phyloP scores from a whole-genome alignment of 2,329 filamentous ascomycete species.

The Fusarium torulosum region DNA sequence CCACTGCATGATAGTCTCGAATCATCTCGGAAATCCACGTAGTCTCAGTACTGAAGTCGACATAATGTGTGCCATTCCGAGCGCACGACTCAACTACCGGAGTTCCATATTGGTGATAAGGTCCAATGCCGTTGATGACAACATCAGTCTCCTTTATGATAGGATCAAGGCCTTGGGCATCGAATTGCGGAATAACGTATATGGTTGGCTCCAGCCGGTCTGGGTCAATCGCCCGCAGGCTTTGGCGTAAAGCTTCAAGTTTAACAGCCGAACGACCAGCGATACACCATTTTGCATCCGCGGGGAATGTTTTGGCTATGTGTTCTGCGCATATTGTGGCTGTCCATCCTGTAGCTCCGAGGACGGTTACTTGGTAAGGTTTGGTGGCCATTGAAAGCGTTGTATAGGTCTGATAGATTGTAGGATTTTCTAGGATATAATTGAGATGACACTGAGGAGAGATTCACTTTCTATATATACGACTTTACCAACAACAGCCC shows the following conservation, averaged over 20 bases:
- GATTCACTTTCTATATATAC: background rate
- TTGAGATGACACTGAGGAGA: no score
- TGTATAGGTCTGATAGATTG: no score
- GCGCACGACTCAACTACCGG: background rate
- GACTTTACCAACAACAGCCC: no score
- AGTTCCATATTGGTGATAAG: background rate
- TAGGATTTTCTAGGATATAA: no score
- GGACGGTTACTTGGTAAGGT: background rate
- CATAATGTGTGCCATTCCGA: constrained; percentile 2
- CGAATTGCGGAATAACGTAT: background rate
- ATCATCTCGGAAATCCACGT: background rate
- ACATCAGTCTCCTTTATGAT: background rate
- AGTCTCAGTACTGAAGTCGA: constrained; percentile 10
- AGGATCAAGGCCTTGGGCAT: background rate
- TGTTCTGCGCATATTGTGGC: background rate
- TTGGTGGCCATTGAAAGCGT: background rate
- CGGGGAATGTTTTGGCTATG: background rate
- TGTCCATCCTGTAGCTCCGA: background rate
- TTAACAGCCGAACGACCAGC: constrained; percentile 4
- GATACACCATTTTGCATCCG: background rate
- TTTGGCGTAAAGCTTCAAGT: background rate
- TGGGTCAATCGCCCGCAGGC: background rate
- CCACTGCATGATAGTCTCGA: background rate
- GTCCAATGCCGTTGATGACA: constrained; percentile 4
- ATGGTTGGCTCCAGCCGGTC: background rate